phyloP scores from a whole-genome alignment of 139 green algal species.

The Spirogloea muscicola region DNA sequence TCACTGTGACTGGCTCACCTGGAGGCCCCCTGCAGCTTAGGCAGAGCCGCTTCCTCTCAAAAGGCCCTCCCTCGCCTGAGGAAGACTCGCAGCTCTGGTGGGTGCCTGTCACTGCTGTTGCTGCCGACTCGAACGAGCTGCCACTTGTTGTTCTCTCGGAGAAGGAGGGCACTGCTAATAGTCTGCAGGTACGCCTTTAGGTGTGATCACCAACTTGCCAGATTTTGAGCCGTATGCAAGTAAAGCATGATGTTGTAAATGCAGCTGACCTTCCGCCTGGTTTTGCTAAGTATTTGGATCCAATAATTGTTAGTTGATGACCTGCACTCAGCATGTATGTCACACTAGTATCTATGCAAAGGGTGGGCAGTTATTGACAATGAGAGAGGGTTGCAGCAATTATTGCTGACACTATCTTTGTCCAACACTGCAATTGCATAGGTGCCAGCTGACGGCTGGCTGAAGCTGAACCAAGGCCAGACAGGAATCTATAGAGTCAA shows the following conservation, averaged over 20 bases:
- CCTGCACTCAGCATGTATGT: too few relatives aligned
- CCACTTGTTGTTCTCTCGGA: conserved; percentile 23
- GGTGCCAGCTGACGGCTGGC: conserved; percentile 40
- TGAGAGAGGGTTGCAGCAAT: too few relatives aligned
- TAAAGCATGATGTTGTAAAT: too few relatives aligned
- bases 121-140: not conserved
- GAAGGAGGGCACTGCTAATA: too few relatives aligned
- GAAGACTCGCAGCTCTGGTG: conserved; percentile 44
- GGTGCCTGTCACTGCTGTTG: conserved; percentile 19
- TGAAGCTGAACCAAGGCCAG: conserved; percentile 70
- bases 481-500: conserved; percentile 47
- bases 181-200: too few relatives aligned
- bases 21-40: conserved; percentile 3
- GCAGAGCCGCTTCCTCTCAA: conserved; percentile 42
- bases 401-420: not conserved
- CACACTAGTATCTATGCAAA: too few relatives aligned
- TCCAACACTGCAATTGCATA: not conserved
- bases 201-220: too few relatives aligned
- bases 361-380: not conserved
- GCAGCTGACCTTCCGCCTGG: too few relatives aligned
- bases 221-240: too few relatives aligned
- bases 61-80: conserved; percentile 21
- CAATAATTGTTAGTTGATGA: too few relatives aligned
- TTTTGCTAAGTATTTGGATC: not conserved
- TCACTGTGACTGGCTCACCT: conserved; percentile 31